Evolutionary conservation across 1,139 yeast genomes (phyloP), one percentile per base, ranked within the genome.

Genomic region (Sugiyamaella japonica): DNA sequence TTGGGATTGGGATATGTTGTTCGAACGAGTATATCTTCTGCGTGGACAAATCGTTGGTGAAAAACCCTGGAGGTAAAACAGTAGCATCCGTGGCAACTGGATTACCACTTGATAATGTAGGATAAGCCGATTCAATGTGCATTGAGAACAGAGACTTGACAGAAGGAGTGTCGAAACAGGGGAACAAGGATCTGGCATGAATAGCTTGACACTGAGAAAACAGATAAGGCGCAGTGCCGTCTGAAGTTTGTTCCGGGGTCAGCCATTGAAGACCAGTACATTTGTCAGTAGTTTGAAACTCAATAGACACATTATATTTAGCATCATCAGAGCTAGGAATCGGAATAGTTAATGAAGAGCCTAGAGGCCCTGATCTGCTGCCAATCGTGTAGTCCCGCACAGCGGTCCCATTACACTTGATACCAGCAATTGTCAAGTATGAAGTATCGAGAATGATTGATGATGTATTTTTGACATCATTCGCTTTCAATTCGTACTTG

Each of bases 181-280:
- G 97, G 73, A 86, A 85, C 64, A 90, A 77, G 23, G 95, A 83
- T 67, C 97, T 79, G 17, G 96, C 95, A 66, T 90, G 97, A 60
- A 87, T 89, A 36, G 97, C 89, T 73, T 90, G 96, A 68, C 95
- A 83, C 71, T 90, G 97, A 29, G 96, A 88, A 70, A 89, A 90
- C 63, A 90, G 78, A 69, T 89, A 87, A 2, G 95, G 95, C 17
- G 78, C 77, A 40, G 72, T 74, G 61, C 82, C 79, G 31, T 93
- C 95, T 52, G 85, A 85, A n/a, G 96, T 88, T 63, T 85, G 89
- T 53, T 81, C 84, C 41, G 86, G 85, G 48, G 80, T 83, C 58
- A 90, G 75, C 83, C 95, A 90, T 71, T 90, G 97, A 60, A 89
- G 74, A 1, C 96, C 97, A 1, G 96, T 88, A 67, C 96, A 86